Evolutionary conservation across 306 rosid species (phyloP).

Genomic region (Lablab purpureus): DNA sequence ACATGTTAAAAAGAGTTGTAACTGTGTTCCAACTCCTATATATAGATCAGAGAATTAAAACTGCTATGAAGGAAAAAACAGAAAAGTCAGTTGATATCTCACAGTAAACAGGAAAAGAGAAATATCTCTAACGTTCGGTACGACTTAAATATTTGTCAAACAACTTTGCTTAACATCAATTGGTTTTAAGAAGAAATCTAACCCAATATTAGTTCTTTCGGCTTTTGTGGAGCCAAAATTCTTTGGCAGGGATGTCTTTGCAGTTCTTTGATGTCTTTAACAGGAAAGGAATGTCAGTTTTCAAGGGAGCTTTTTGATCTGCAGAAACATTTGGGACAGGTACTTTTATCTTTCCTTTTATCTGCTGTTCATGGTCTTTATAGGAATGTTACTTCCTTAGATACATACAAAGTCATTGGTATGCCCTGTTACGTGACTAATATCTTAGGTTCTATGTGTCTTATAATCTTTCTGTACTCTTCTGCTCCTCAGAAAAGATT

Average conservation of each 20-base stretch:
- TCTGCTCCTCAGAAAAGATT: neutral
- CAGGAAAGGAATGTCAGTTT: constrained; percentile 29
- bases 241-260: constrained; percentile 12
- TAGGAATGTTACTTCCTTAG: neutral
- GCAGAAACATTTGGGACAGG: constrained; percentile 1
- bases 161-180: too few species aligned
- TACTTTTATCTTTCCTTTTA: neutral
- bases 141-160: too few species aligned
- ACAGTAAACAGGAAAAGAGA: too few species aligned
- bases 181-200: too few species aligned
- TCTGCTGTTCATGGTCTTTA: neutral
- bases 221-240: neutral
- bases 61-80: too few species aligned
- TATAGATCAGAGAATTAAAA: too few species aligned
- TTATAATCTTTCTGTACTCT: constrained; percentile 25
- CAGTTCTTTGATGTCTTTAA: constrained; percentile 8
- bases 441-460: constrained; percentile 7
- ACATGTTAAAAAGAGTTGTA: too few species aligned
- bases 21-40: too few species aligned
- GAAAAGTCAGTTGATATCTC: too few species aligned
- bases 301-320: constrained; percentile 9
- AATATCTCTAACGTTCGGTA: too few species aligned
- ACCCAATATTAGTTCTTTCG: neutral
- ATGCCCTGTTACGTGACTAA: constrained; percentile 23
- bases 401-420: neutral